Evolutionary conservation across 257 asterid species (phyloP), one percentile per base, ranked within the genome.

Genomic region (Paulownia fortunei): DNA sequence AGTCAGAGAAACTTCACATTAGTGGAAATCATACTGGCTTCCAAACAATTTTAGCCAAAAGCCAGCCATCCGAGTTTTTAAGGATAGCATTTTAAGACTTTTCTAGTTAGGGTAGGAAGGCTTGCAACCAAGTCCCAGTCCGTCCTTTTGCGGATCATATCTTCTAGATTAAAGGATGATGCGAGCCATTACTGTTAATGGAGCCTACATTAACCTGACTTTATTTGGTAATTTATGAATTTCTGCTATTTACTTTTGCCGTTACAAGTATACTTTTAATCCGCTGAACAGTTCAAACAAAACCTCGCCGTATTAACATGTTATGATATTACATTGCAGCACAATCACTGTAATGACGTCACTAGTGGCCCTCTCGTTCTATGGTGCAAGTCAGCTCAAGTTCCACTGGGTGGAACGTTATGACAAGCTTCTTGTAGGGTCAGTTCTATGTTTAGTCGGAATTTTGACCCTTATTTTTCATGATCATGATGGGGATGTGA

Each of bases 321-420:
- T 60, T 61, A 51, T 16, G 19, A 16, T 65, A 10, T 73, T 46
- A 26, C 1, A 13, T 76, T 84, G 89, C 95, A 93, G 98, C 90
- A 96, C 98, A 34, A 88, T 96, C 73, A 86, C 91, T 47, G 99
- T 93, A 36, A 96, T 96, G 99, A 96, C 94, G 8, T 96, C 99
- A 0, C 86, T 96, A 47, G 98, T 96, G 83, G 99, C 99, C 4
- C 94, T 93, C 76, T 96, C 98, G 21, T 93, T 90, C 86, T 96
- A 96, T 46, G 99, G 99, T 74, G 97, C 99, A 47, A 96, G 97
- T 82, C 98, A 93, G 90, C 93, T 96, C 64, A 96, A 96, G 93
- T 96, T 96, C 82, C 98, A 93, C 77, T 95, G 97, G 98, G 97
- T 91, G 76, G 98, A 95, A 81, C 97, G 93, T 54, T 92, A 96